A percentile compares a stretch with the other conserved stretches of the same genome.
Conservation (phyloP, 352 stramenopile genomes). For the Pythium scleroteichum region DNA sequence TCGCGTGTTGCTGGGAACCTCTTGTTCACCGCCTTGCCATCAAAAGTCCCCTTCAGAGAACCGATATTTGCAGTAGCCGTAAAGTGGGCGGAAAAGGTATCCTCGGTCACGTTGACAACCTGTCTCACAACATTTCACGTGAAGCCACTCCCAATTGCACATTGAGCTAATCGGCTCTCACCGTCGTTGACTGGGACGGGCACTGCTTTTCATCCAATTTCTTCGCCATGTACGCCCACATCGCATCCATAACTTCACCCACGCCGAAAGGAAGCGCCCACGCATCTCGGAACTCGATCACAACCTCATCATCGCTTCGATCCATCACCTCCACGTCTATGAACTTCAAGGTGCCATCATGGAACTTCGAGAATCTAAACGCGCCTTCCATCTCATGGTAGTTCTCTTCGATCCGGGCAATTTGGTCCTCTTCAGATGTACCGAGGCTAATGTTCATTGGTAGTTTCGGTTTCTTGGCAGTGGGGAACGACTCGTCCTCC, state of each 20-base stretch:
- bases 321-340: conserved; percentile 21
- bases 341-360: conserved; percentile 21
- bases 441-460: conserved; percentile 5
- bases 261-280: conserved; percentile 16
- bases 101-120: background rate
- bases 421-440: background rate
- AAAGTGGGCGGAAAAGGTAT: conserved; percentile 8
- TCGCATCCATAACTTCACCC: conserved; percentile 9
- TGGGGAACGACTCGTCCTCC: conserved; percentile 14
- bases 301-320: conserved; percentile 9
- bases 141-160: background rate
- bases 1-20: background rate
- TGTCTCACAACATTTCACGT: background rate
- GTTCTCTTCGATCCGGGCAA: background rate
- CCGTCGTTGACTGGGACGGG: background rate
- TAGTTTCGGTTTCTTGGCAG: conserved; percentile 1
- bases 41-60: conserved; percentile 5
- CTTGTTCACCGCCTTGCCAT: conserved; percentile 9
- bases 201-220: conserved; percentile 4
- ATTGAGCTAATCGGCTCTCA: background rate
- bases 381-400: background rate
- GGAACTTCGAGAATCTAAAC: conserved; percentile 17
- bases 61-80: background rate
- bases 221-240: conserved; percentile 17
- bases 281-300: conserved; percentile 19